Evolutionary conservation across 805 yeast species (phyloP), one percentile per base, ranked within the genome.

Genomic region (Saturnispora zaruensis): DNA sequence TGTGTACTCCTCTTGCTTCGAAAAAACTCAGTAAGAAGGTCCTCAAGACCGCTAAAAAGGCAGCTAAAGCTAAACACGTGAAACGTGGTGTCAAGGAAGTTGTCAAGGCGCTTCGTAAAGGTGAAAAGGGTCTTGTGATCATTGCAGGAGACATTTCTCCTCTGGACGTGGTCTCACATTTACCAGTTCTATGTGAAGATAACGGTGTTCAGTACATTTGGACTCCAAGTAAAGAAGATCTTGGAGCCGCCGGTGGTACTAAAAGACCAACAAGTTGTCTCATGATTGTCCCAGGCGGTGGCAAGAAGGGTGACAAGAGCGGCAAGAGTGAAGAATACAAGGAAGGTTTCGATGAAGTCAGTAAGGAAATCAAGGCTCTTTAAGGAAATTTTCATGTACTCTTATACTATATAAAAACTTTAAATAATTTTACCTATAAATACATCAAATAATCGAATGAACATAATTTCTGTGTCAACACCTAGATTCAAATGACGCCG

Each of bases 1-100:
- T 93, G 69, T 96, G 99, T 49, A 75, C 81, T 63, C 99, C 99
- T 53, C 76, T 93, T 60, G 99, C 99, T 14, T 80, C 96, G 41
- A 93, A 93, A 74, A 93, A 93, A 69, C 74, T 91, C 66, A 93
- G 93, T 75, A 93, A 93, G 72, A 93, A 91, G 71, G 84, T 91
- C 16, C 78, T 95, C 64, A 93, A 93, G 73, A 87, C 96, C 42
- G 95, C 93, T 56, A 93, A 93, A 78, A 91, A 88, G 69, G 98
- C 99, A 8, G 89, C 98, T 48, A 93, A 93, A 73, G 95, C 96
- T 56, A 93, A 93, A 73, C 96, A 91, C 69, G 96, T 93, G 59
- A 91, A 89, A 73, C 81, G 99, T 72, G 99, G 99, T 67, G 98
- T 93, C 51, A 93, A 93, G 71, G 99, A 93, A 72, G 99, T 93